These are phyloP conservation scores for Stephania yunnanensis DNA, from an alignment of 164 flowering plant species.

Conservation along the genomic window DNA sequence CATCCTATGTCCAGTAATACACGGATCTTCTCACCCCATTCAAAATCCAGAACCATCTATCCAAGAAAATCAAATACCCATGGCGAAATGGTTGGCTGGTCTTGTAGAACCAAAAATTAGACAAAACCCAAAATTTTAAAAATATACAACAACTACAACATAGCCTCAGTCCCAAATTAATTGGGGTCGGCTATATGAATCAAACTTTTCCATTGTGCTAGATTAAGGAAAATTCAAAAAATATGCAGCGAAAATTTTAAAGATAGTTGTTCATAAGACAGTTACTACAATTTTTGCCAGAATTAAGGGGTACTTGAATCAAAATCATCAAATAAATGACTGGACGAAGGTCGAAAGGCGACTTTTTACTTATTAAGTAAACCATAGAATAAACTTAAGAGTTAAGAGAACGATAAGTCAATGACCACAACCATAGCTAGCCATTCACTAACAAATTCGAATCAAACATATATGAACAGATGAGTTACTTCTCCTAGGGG, in stretches of 20 bases:
- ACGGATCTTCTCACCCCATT: slow-evolving; percentile 95
- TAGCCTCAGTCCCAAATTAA: too few relatives aligned
- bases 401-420: background rate
- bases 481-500: background rate
- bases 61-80: slow-evolving; percentile 8
- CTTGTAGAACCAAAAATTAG: background rate
- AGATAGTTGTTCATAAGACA: background rate
- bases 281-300: background rate
- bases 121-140: background rate
- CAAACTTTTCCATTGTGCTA: too few relatives aligned
- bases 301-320: background rate
- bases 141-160: background rate
- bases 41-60: slow-evolving; percentile 96
- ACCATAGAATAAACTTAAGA: background rate
- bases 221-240: background rate
- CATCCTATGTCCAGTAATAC: slow-evolving; percentile 83
- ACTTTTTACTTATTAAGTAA: background rate
- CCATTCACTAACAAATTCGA: background rate
- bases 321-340: too few relatives aligned
- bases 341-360: background rate
- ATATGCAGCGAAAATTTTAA: background rate
- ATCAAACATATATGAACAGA: background rate
- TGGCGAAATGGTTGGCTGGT: background rate
- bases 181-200: too few relatives aligned
- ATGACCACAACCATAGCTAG: background rate